Percentiles rank a stretch among this genome's conserved stretches.
Conservation (phyloP, 176 grass and related monocot genomes). For the Canna indica region DNA sequence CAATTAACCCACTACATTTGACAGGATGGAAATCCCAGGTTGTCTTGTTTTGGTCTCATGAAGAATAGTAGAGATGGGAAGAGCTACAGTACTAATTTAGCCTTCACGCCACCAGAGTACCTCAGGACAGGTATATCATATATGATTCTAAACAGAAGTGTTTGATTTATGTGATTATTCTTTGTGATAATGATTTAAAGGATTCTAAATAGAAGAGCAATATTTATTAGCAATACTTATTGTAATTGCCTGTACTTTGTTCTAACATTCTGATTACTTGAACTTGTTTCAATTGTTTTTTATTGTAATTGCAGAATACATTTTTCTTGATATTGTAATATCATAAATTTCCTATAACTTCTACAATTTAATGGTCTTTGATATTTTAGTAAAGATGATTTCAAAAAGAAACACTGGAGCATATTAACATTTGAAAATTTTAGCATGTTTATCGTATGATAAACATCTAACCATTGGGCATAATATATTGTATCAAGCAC, state of each 20-base stretch:
- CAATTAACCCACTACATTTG: neutral
- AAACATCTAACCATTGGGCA: neutral
- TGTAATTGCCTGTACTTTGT: neutral
- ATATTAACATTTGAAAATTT: neutral
- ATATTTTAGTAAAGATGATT: too few species aligned
- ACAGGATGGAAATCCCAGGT: slow-evolving; percentile 62
- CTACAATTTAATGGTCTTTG: too few species aligned
- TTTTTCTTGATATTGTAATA: too few species aligned
- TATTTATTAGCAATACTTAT: neutral
- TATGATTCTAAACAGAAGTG: neutral
- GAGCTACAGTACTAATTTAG: slow-evolving; percentile 87
- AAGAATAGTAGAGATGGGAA: slow-evolving; percentile 91
- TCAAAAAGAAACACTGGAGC: neutral
- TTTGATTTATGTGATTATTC: neutral
- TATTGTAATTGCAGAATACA: too few species aligned
- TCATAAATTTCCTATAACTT: too few species aligned
- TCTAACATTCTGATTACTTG: too few species aligned
- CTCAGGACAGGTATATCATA: slow-evolving; percentile 59
- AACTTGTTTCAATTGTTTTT: too few species aligned
- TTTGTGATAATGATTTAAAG: neutral
- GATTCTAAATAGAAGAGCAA: neutral
- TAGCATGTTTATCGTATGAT: neutral
- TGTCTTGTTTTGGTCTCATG: slow-evolving; percentile 89
- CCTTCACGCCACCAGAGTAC: slow-evolving; percentile 84
- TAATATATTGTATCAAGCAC: too few species aligned